Percentiles rank a stretch among this genome's conserved stretches.
Evolutionary conservation across 129 eudicot genomes (phyloP).

Genomic region (Centella asiatica): DNA sequence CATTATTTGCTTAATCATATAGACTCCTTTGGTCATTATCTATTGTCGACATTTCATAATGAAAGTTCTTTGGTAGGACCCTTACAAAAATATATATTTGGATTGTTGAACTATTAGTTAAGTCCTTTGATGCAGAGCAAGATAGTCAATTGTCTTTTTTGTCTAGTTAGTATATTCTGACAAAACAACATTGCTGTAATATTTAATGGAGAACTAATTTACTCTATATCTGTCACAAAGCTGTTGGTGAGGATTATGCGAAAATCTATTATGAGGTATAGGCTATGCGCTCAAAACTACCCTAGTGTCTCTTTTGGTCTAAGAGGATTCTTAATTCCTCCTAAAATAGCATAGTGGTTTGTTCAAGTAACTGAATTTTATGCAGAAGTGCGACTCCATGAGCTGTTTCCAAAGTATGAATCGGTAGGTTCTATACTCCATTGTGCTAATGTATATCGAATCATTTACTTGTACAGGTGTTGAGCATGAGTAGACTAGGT

Average conservation of each 20-base stretch:
- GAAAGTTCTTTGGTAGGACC: constrained; percentile 4
- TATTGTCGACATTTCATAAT: background rate
- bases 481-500: constrained; percentile 97
- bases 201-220: too few relatives aligned
- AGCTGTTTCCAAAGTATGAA: background rate
- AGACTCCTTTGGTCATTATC: constrained; percentile 3
- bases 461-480: constrained; percentile 46
- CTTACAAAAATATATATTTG: background rate
- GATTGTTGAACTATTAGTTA: background rate
- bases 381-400: background rate
- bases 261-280: too few relatives aligned
- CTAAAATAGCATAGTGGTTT: too few relatives aligned
- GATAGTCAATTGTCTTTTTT: too few relatives aligned
- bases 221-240: too few relatives aligned
- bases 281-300: too few relatives aligned
- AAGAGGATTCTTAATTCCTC: background rate
- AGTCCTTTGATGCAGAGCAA: background rate
- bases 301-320: too few relatives aligned
- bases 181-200: too few relatives aligned
- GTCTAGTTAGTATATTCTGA: too few relatives aligned
- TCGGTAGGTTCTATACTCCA: background rate
- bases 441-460: background rate
- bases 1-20: background rate
- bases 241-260: too few relatives aligned
- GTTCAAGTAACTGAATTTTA: too few relatives aligned